A percentile compares a stretch with the other conserved stretches of the same genome.
These are phyloP conservation scores for Solanum chaucha DNA, from an alignment of 257 asterid species.

Conservation along the genomic window DNA sequence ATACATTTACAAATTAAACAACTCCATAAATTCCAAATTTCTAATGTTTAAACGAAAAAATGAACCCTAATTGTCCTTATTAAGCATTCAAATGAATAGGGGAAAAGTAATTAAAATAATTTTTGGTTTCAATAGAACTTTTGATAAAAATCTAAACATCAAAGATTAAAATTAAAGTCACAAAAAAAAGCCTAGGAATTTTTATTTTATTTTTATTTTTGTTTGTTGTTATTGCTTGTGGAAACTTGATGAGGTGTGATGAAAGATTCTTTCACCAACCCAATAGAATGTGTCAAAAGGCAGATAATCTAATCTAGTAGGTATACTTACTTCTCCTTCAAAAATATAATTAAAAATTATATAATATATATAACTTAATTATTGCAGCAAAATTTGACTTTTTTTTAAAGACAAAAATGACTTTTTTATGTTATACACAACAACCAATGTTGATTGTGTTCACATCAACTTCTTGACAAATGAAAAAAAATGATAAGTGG, in stretches of 20 bases:
- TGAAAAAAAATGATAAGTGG: neutral
- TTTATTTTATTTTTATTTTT: too few species aligned
- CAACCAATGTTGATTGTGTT: neutral
- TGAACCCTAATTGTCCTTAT: neutral
- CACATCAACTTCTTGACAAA: neutral
- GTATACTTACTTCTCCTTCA: neutral
- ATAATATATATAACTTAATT: neutral
- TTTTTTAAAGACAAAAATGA: neutral
- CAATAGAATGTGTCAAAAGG: neutral
- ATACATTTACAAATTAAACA: too few species aligned
- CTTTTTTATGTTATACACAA: neutral
- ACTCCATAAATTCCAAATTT: too few species aligned
- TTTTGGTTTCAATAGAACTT: too few species aligned
- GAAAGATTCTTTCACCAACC: neutral
- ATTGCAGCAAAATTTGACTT: neutral
- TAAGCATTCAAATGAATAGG: neutral
- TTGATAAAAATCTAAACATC: too few species aligned
- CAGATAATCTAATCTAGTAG: neutral
- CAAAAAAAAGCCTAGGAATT: too few species aligned
- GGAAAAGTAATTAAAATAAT: neutral
- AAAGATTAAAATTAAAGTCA: too few species aligned
- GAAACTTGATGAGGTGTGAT: neutral
- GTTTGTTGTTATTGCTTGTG: too few species aligned
- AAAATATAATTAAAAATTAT: too few species aligned
- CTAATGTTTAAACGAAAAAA: too few species aligned